Base-by-base conservation (phyloP, 2,329 filamentous ascomycete species). In the Penicillium sp. region DNA sequence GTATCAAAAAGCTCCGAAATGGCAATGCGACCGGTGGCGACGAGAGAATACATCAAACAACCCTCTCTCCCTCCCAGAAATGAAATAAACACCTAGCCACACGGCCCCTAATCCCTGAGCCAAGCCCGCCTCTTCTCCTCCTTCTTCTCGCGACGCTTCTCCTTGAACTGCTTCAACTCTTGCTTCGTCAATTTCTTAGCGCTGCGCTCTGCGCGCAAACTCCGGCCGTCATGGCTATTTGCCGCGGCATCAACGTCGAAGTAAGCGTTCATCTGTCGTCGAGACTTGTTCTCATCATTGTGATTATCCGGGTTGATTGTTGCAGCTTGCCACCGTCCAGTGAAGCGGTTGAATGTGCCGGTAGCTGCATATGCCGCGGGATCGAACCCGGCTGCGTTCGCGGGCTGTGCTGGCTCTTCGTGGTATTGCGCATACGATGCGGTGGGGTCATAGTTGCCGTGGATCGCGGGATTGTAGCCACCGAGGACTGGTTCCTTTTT, bases 161-260 rank as follows among this genome's bases (percentile, higher is more conserved):
- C 89, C 76, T 93, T 94, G 78, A 93, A 96, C 56, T 88, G 86
- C 79, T 95, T 93, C 63, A 99, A 78, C 78, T 99, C 91, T 60
- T 89, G 82, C 81, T 93, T 96, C 56, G 80, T 89, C 25, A 93
- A 82, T 76, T 91, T 92, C 83, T 94, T 93, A 54, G 87, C 86
- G 57, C 89, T 87, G 55, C 94, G 84, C 80, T 99, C 94, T 2
- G 92, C 94, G 77, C 93, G 95, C 58, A 99, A 80, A 71, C 93
- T 97, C 58, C 89, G 85, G 2, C 94, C 94, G 67, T 96, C 89
- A 70, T 99, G 93, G 57, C 86, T 85, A 71, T 96, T 97, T 5
- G 93, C 93, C 3, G 92, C 93, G 5, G 92, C 90, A 74, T 97
- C 93, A 43, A 97, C 93, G 72, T 99, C 93, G 74, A 97, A 99